Conservation (phyloP, 345 rosid genomes). For the Brassica incana region DNA sequence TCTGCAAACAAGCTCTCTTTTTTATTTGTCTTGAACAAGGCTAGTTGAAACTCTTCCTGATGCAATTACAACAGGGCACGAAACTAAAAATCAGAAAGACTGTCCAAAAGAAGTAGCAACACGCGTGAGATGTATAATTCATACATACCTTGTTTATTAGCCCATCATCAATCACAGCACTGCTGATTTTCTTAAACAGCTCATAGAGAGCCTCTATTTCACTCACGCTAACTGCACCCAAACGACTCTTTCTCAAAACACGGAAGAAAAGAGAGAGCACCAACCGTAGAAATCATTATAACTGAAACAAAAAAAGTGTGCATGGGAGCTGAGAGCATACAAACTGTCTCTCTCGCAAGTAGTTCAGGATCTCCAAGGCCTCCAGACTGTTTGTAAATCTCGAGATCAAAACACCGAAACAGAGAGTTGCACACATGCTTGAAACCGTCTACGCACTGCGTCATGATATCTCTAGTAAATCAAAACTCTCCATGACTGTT, state of each 20-base stretch:
- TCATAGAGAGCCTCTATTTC: constrained; percentile 93
- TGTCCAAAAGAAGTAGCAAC: constrained; percentile 8
- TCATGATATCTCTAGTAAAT: constrained; percentile 59
- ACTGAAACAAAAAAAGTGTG: not conserved
- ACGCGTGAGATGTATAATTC: not conserved
- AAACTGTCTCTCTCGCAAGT: constrained; percentile 82
- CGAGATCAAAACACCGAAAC: constrained; percentile 64
- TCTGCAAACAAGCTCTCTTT: constrained; percentile 75
- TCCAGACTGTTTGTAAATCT: constrained; percentile 57
- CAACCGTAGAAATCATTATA: constrained; percentile 18
- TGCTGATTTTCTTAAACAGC: constrained; percentile 94
- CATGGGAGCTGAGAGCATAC: constrained; percentile 47
- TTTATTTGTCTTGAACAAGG: constrained; percentile 67
- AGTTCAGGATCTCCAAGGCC: constrained; percentile 75
- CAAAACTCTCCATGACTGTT: constrained; percentile 73
- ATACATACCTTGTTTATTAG: constrained; percentile 79
- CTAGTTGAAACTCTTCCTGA: constrained; percentile 74
- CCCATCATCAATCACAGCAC: constrained; percentile 93
- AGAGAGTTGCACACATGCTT: constrained; percentile 56
- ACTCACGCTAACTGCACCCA: constrained; percentile 78
- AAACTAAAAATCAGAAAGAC: not conserved
- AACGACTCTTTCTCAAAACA: constrained; percentile 6
- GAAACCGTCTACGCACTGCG: constrained; percentile 74
- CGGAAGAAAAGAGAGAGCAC: constrained; percentile 2
- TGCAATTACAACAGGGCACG: not conserved